phyloP scores from a whole-genome alignment of 164 flowering plant species.

The Vitis rupestris region DNA sequence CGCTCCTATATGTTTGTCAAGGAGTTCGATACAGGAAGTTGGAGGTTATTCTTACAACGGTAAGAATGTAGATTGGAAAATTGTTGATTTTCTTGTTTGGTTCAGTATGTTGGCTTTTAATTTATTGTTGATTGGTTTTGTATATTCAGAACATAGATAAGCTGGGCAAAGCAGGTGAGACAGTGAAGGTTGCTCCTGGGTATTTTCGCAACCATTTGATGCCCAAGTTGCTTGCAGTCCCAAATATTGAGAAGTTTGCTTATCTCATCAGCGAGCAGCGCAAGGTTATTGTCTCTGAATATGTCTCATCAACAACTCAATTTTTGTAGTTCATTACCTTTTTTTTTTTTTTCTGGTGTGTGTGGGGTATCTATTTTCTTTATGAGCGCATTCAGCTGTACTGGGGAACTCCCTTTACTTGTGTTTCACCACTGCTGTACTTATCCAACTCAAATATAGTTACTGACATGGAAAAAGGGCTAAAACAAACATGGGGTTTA shows the following conservation, averaged over 20 bases:
- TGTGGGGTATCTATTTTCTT: no score
- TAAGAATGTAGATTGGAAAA: conserved; percentile 22
- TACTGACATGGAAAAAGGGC: no score
- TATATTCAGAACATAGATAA: conserved; percentile 60
- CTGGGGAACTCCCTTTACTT: neutral
- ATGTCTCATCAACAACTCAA: neutral
- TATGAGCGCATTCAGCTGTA: no score
- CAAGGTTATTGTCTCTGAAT: conserved; percentile 45
- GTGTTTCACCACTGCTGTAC: neutral
- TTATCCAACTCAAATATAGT: neutral
- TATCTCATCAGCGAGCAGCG: conserved; percentile 77
- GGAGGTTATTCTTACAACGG: conserved; percentile 91
- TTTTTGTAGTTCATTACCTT: neutral
- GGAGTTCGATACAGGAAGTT: conserved; percentile 82
- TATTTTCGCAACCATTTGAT: conserved; percentile 89
- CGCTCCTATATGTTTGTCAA: conserved; percentile 55
- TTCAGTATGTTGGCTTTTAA: neutral
- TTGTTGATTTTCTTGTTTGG: neutral
- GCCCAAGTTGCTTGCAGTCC: conserved; percentile 98
- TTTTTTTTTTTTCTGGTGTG: neutral
- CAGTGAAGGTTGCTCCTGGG: conserved; percentile 96
- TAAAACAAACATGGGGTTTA: no score
- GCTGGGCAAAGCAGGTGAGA: conserved; percentile 96
- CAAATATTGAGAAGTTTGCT: conserved; percentile 86
- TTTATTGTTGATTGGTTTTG: neutral